These are phyloP conservation scores for Crotalaria pallida DNA, from an alignment of 306 rosid species.

Conservation along the genomic window DNA sequence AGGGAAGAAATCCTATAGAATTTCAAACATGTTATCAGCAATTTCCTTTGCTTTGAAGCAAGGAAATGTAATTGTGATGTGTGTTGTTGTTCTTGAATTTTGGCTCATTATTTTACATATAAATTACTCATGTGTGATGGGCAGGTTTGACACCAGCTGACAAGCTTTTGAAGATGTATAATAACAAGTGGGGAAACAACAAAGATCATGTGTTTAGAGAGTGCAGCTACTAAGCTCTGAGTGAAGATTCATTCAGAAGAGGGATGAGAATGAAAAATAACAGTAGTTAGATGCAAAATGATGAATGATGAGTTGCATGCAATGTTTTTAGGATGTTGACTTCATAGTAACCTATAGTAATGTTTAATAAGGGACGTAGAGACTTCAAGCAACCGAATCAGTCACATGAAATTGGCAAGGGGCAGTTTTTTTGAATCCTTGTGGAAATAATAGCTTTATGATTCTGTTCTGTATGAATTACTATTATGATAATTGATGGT, in stretches of 20 bases:
- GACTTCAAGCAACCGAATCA: too few relatives aligned
- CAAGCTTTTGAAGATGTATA: constrained; percentile 18
- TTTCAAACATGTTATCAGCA: neutral
- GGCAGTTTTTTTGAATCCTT: neutral
- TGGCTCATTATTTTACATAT: neutral
- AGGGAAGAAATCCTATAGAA: neutral
- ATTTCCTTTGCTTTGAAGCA: neutral
- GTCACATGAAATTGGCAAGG: neutral
- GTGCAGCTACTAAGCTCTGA: constrained; percentile 9
- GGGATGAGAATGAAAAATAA: neutral
- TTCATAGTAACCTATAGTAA: too few relatives aligned
- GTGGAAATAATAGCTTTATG: neutral
- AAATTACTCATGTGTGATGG: neutral
- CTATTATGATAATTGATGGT: neutral
- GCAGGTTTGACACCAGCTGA: constrained; percentile 26
- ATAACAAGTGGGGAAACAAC: constrained; percentile 15
- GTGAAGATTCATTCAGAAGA: neutral
- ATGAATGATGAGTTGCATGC: neutral
- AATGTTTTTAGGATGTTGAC: neutral
- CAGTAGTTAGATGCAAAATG: neutral
- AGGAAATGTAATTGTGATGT: too few relatives aligned
- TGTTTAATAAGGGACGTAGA: too few relatives aligned
- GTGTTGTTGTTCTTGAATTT: neutral
- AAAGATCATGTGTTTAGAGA: constrained; percentile 22
- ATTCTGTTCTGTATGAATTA: neutral